A percentile compares a stretch with the other conserved stretches of the same genome.
Conservation (phyloP, 805 yeast species). For the Schwanniomyces vanrijiae region DNA sequence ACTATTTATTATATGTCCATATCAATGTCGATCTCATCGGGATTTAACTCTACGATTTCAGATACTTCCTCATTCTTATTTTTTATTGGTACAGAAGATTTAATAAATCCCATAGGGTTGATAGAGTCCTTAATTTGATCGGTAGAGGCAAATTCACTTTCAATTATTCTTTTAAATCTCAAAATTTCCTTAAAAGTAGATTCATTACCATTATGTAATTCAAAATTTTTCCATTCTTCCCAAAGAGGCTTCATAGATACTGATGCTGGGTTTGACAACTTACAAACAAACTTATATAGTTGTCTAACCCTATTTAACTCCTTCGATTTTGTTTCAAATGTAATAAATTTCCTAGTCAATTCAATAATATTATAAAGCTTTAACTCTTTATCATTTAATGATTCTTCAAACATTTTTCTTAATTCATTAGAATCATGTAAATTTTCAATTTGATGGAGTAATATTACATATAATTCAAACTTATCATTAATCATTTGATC, state of each 20-base stretch:
- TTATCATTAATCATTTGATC: constrained; percentile 21
- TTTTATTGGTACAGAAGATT: constrained; percentile 20
- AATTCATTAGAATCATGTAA: constrained; percentile 14
- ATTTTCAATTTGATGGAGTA: constrained; percentile 7
- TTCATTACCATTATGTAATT: constrained; percentile 68
- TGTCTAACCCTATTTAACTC: constrained; percentile 65
- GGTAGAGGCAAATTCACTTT: constrained; percentile 17
- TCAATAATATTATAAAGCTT: constrained; percentile 41
- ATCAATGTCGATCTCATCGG: constrained; percentile 64
- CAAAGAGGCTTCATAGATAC: constrained; percentile 36
- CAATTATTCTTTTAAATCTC: constrained; percentile 49
- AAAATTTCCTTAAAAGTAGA: constrained; percentile 73
- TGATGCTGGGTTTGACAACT: constrained; percentile 21
- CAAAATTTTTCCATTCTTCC: constrained; percentile 75
- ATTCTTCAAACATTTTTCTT: constrained; percentile 43
- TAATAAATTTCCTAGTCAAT: constrained; percentile 54
- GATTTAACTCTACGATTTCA: constrained; percentile 33
- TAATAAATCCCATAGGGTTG: constrained; percentile 51
- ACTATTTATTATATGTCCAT: constrained; percentile 27
- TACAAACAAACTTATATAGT: constrained; percentile 44
- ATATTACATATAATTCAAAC: constrained; percentile 16
- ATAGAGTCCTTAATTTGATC: constrained; percentile 13
- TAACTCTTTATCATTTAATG: constrained; percentile 40
- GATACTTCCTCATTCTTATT: not conserved
- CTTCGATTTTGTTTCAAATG: constrained; percentile 51